Conservation (phyloP, 352 stramenopile genomes). For the Phytophthora meadii region DNA sequence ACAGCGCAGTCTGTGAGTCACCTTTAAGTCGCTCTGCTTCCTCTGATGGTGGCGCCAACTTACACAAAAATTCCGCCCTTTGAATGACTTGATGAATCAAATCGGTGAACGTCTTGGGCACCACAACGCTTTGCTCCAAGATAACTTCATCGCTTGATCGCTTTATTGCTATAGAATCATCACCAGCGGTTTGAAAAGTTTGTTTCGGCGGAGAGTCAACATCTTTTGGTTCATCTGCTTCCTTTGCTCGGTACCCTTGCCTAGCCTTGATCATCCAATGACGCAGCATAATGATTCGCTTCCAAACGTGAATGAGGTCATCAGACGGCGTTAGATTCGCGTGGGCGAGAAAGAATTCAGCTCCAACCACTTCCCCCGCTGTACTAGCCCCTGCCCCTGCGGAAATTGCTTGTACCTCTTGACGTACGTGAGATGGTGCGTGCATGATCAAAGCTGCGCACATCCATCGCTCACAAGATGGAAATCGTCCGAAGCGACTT, state of each 20-base stretch:
- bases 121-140: conserved; percentile 65
- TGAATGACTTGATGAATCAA: conserved; percentile 72
- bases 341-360: conserved; percentile 50
- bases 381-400: conserved; percentile 41
- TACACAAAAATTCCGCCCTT: conserved; percentile 77
- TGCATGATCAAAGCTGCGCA: conserved; percentile 85
- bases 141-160: conserved; percentile 38
- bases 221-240: conserved; percentile 49
- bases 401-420: conserved; percentile 84
- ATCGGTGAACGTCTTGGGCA: conserved; percentile 75
- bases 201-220: neutral
- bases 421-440: conserved; percentile 70
- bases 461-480: conserved; percentile 70
- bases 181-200: neutral
- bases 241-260: conserved; percentile 78
- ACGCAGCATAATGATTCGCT: conserved; percentile 77
- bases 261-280: conserved; percentile 87
- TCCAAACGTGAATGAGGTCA: conserved; percentile 79
- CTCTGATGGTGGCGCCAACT: conserved; percentile 76
- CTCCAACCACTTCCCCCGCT: conserved; percentile 28
- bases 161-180: neutral
- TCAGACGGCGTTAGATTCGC: conserved; percentile 74
- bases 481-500: conserved; percentile 77
- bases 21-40: conserved; percentile 65
- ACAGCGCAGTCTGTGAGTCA: conserved; percentile 78